Evolutionary conservation across 2,329 filamentous ascomycete genomes (phyloP), one percentile per base, ranked within the genome.

Genomic region (Madurella mycetomatis): DNA sequence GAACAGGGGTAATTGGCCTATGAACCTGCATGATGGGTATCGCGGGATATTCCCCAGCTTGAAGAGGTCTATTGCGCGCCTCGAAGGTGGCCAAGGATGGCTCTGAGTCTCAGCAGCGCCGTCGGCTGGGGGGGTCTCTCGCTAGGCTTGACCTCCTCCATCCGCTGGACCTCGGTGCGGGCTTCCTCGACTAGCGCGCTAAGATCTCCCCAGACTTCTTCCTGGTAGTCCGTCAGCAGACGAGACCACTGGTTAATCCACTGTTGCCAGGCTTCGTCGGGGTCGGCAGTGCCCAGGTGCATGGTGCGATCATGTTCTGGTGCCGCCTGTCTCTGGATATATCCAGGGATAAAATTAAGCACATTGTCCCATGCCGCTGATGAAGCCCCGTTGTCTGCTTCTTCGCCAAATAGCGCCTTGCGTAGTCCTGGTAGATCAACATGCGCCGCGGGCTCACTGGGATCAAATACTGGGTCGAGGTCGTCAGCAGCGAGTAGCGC

Each of bases 141-240:
- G 37, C 61, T 61, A 15, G 58, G 57, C 34, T 57, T 42, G 12
- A 54, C 52, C 30, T 66, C 62, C 49, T 70, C 65, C 19, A 76
- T 66, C 25, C 72, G 66, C 46, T 78, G 70, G 17, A 87, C 67
- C 65, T 88, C 85, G 44, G 69, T 68, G 53, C 72, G 73, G 4
- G 85, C 85, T 56, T 81, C 76, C 47, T 74, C 70, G 9, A 84
- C 77, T 34, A 86, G 70, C 3, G 78, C 74, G 31, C 75, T 69
- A 17, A 88, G 67, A 53, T 81, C 82, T 17, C 85, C 86, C 86
- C 85, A 88, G 19, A 88, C 84, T 52, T 87, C 81, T 64, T 87
- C 83, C 0, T 76, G 77, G 60, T 86, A 86, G 34, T 73, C 70
- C 1, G 72, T 76, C 19, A 85, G 70, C 8, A 84, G 80, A 41